These are phyloP conservation scores for Cladochytrium replicatum DNA, from an alignment of 192 early-diverging fungal species.

Conservation along the genomic window DNA sequence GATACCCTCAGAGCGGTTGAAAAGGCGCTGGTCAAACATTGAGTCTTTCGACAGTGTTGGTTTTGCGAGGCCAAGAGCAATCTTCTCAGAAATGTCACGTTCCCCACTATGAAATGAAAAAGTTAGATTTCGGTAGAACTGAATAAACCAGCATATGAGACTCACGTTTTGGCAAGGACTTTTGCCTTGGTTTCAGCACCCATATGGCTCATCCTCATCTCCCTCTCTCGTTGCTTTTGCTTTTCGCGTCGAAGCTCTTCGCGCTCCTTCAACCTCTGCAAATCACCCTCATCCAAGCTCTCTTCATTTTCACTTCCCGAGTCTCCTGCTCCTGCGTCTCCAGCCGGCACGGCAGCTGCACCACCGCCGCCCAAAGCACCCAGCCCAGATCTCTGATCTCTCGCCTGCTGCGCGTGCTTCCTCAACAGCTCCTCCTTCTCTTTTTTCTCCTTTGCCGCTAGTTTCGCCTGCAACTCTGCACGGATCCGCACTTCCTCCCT, in stretches of 20 bases:
- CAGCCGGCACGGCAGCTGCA: slow-evolving; percentile 8
- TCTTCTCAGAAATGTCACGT: slow-evolving; percentile 97
- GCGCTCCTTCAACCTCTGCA: slow-evolving; percentile 59
- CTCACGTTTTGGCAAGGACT: slow-evolving; percentile 41
- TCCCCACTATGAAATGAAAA: slow-evolving; percentile 39
- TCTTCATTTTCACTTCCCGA: slow-evolving; percentile 25
- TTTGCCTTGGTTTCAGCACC: slow-evolving; percentile 79
- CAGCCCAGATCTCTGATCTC: slow-evolving; percentile 72
- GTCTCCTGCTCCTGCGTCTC: slow-evolving; percentile 17
- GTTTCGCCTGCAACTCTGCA: slow-evolving; percentile 77
- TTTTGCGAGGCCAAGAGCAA: slow-evolving; percentile 91
- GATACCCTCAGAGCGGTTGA: slow-evolving; percentile 83
- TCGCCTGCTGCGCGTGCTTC: slow-evolving; percentile 80
- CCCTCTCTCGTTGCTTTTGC: slow-evolving; percentile 76
- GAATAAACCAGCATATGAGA: slow-evolving; percentile 8
- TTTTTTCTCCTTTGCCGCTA: slow-evolving; percentile 90
- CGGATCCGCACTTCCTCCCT: slow-evolving; percentile 89
- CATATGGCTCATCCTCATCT: slow-evolving; percentile 78
- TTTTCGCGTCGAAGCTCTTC: slow-evolving; percentile 78
- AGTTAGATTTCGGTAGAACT: slow-evolving; percentile 3
- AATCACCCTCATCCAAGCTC: slow-evolving; percentile 47
- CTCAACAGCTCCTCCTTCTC: slow-evolving; percentile 86
- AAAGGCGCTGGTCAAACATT: slow-evolving; percentile 90
- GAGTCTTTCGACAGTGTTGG: slow-evolving; percentile 81
- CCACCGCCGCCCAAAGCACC: slow-evolving; percentile 9